A percentile compares a stretch with the other conserved stretches of the same genome.
Evolutionary conservation across 2,329 filamentous ascomycete species (phyloP).

Genomic region (Fusarium xyrophilum): DNA sequence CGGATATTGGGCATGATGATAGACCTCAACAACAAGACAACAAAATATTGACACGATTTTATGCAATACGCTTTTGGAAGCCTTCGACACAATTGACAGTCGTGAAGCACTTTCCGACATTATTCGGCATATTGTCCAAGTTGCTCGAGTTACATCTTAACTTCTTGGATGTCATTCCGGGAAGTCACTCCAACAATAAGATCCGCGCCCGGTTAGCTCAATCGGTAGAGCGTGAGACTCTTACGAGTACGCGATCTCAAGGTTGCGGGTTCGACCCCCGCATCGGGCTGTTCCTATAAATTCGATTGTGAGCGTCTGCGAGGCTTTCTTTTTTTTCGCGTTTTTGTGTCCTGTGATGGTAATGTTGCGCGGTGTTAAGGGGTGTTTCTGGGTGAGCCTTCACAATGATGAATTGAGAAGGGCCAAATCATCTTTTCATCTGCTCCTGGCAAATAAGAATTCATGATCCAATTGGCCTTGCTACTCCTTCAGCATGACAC

Average conservation of each 20-base stretch:
- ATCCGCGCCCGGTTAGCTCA: slow-evolving; percentile 48
- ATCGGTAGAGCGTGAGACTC: slow-evolving; percentile 72
- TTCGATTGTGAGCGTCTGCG: slow-evolving; percentile 34
- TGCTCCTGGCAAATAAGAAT: not conserved
- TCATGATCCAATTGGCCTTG: too few relatives aligned
- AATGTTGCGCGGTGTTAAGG: not conserved
- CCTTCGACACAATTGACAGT: not conserved
- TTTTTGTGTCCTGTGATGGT: slow-evolving; percentile 3
- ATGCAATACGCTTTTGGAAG: not conserved
- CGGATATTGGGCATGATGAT: slow-evolving; percentile 24
- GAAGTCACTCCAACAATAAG: not conserved
- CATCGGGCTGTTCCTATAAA: slow-evolving; percentile 51
- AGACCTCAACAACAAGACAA: slow-evolving; percentile 34
- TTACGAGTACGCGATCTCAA: slow-evolving; percentile 59
- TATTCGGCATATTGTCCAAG: too few relatives aligned
- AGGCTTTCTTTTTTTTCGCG: slow-evolving; percentile 26
- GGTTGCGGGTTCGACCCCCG: slow-evolving; percentile 63
- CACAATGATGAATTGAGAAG: too few relatives aligned
- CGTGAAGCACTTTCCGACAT: not conserved
- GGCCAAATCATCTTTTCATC: not conserved
- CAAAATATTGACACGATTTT: slow-evolving; percentile 4
- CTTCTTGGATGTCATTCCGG: not conserved
- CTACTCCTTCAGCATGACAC: not conserved
- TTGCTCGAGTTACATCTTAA: accelerated
- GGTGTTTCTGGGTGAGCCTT: not conserved